Percentiles rank a stretch among this genome's conserved stretches.
Conservation (phyloP, 495 filamentous ascomycete genomes). For the Lophium mytilinum region DNA sequence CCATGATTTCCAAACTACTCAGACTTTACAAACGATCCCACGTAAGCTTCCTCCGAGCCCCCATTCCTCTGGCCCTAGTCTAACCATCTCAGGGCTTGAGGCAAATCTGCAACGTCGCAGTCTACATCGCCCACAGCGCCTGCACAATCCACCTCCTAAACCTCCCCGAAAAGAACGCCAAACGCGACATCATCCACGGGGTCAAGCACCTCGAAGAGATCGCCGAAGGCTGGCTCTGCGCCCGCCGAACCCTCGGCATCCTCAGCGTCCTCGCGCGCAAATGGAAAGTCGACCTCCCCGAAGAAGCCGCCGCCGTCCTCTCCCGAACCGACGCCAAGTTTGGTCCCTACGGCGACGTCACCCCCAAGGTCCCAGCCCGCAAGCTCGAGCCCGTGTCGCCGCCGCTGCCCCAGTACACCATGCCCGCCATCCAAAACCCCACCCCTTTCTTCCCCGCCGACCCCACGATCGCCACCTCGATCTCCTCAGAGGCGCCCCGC, state of each 20-base stretch:
- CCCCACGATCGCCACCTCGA: not conserved
- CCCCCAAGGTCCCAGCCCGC: constrained; percentile 8
- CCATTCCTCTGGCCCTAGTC: too few species aligned
- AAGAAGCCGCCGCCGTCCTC: constrained; percentile 69
- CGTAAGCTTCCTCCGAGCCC: too few species aligned
- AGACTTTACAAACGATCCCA: constrained; percentile 75
- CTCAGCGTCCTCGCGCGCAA: constrained; percentile 76
- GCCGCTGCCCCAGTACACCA: constrained; percentile 10
- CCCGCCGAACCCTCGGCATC: constrained; percentile 74
- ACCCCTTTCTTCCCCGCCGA: constrained; percentile 18
- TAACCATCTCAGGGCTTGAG: constrained; percentile 60
- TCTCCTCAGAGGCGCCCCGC: constrained; percentile 3
- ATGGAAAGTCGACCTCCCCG: constrained; percentile 81
- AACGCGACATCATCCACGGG: constrained; percentile 79
- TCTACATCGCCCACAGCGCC: constrained; percentile 89
- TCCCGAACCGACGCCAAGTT: constrained; percentile 53
- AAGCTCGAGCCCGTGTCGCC: constrained; percentile 1
- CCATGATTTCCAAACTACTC: constrained; percentile 81
- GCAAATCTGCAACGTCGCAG: constrained; percentile 90
- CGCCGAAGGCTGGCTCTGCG: constrained; percentile 88
- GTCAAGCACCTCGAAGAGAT: constrained; percentile 95
- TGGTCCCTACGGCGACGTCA: constrained; percentile 24
- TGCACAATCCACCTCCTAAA: constrained; percentile 94
- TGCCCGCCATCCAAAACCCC: constrained; percentile 1
- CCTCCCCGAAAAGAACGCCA: constrained; percentile 80